Conservation (phyloP, 305 asterid species). For the Lippia alba region DNA sequence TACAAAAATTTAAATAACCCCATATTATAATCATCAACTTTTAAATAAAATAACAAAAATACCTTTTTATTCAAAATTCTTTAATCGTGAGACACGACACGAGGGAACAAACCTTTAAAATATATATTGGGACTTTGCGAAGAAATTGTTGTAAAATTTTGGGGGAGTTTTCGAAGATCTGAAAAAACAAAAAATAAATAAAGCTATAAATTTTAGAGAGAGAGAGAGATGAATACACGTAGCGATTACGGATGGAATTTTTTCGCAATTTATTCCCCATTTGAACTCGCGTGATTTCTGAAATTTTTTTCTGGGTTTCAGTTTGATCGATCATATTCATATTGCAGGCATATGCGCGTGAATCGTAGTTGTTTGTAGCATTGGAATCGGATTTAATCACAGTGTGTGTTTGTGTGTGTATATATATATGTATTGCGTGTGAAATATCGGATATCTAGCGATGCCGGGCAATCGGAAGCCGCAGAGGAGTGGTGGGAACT, state of each 20-base stretch:
- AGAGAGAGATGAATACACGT: conserved; percentile 17
- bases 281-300: conserved; percentile 48
- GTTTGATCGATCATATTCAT: conserved; percentile 42
- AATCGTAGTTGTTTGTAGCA: conserved; percentile 18
- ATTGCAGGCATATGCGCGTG: conserved; percentile 42
- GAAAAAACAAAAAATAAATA: conserved; percentile 8
- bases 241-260: conserved; percentile 28
- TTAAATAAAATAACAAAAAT: no score
- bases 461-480: conserved; percentile 52
- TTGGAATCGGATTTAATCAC: conserved; percentile 32
- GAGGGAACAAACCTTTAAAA: conserved; percentile 18
- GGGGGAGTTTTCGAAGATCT: conserved; percentile 45
- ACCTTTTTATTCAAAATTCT: conserved; percentile 17
- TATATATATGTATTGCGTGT: neutral
- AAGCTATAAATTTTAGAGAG: conserved; percentile 33
- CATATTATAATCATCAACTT: no score
- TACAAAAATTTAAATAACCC: no score
- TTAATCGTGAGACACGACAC: conserved; percentile 43
- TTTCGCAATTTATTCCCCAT: conserved; percentile 23
- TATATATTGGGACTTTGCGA: conserved; percentile 16
- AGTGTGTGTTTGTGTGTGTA: neutral
- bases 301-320: conserved; percentile 6
- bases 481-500: conserved; percentile 42
- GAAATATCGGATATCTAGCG: conserved; percentile 20
- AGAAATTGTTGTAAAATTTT: conserved; percentile 39